A percentile compares a stretch with the other conserved stretches of the same genome.
Evolutionary conservation across 768 basidiomycete species (phyloP).

Genomic region (Calvatia gigantea): DNA sequence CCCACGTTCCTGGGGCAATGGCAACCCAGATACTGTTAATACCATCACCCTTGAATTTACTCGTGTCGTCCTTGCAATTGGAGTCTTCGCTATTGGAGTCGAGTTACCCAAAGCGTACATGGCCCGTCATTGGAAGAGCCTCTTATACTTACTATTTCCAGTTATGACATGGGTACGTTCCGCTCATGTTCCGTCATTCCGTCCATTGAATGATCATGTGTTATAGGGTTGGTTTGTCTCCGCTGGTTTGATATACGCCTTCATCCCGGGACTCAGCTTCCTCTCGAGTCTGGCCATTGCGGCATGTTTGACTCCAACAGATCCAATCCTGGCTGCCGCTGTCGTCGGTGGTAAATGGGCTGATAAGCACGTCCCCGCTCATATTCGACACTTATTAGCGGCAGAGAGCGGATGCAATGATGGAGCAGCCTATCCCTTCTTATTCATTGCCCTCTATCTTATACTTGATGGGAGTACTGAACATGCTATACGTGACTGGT

Average conservation of each 20-base stretch:
- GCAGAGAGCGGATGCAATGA: conserved; percentile 94
- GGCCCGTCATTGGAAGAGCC: conserved; percentile 85
- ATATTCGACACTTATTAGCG: conserved; percentile 61
- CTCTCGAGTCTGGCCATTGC: conserved; percentile 87
- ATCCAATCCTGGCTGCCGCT: conserved; percentile 90
- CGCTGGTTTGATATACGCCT: conserved; percentile 84
- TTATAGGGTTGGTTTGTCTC: conserved; percentile 90
- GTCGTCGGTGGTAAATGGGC: conserved; percentile 96
- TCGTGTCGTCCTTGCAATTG: conserved; percentile 90
- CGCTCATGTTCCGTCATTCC: conserved; percentile 7
- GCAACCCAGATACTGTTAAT: conserved; percentile 49
- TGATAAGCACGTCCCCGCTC: conserved; percentile 92
- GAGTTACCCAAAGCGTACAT: conserved; percentile 97
- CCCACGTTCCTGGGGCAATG: conserved; percentile 70
- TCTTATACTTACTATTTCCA: conserved; percentile 79
- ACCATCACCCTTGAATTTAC: conserved; percentile 88
- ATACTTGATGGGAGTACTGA: conserved; percentile 63
- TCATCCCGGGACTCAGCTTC: conserved; percentile 88
- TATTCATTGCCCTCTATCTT: conserved; percentile 87
- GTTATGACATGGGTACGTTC: conserved; percentile 79
- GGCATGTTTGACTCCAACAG: conserved; percentile 92
- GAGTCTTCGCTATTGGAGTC: conserved; percentile 97
- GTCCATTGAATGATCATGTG: conserved; percentile 12
- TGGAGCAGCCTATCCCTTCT: conserved; percentile 94
- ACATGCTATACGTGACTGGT: conserved; percentile 81